Base-by-base conservation (phyloP, 495 filamentous ascomycete species). In the Tuber melanosporum region DNA sequence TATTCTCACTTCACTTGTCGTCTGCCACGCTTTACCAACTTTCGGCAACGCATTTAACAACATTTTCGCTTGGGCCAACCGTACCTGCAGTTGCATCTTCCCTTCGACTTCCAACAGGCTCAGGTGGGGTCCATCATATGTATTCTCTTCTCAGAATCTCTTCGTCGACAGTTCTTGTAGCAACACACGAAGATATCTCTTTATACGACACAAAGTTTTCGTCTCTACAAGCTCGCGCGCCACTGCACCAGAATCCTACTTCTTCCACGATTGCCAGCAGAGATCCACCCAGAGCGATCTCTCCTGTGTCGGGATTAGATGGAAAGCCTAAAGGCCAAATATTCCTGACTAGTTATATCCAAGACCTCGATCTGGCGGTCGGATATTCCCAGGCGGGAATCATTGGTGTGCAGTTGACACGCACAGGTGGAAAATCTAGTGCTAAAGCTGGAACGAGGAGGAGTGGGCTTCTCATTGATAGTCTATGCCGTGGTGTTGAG, bases 181-280 rank as follows among this genome's bases (percentile, higher is more conserved):
- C 82, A 41, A 83, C 82, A 57, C 74, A 75, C 17, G 77, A 80
- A 14, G 73, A 80, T 19, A 75, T 83, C 74, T 80, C 80, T 7
- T 76, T 83, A 20, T 83, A 83, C 74, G 82, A 83, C 36, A 83
- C 82, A 39, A 83, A 80, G 47, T 83, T 80, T 52, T 78, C 79
- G 12, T 83, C 82, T 32, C 75, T 83, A 32, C 82, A 83, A 75
- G 79, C 82, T 19, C 77, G 72, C 26, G 75, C 77, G 3, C 41
- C 71, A 2, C 74, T 80, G 32, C 57, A 83, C 39, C 12, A 44
- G 2, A 52, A 42, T 62, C 43, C 72, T 15, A 73, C 80, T 7
- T 42, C 76, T 22, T 73, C 71, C 10, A 76, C 76, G 3, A 70
- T 77, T 10, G 9, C 70, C 9, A 62, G 43, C n/a, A 66, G 14